Evolutionary conservation across 2,329 filamentous ascomycete species (phyloP).

Genomic region (Epichloe brachyelytri): DNA sequence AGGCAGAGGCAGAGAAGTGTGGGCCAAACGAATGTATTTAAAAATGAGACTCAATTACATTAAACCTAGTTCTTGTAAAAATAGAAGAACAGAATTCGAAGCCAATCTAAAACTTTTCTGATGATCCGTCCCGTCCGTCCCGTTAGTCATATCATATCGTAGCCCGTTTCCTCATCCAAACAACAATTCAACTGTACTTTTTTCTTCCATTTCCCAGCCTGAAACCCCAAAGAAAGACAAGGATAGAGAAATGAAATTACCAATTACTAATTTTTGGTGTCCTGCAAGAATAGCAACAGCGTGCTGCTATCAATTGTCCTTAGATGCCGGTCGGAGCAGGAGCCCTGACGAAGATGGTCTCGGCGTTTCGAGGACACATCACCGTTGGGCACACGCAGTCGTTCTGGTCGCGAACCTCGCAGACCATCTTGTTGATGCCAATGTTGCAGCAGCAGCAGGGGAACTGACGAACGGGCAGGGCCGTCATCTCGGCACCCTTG

Average conservation of each 20-base stretch:
- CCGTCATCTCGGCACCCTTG: neutral
- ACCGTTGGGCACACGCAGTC: constrained; percentile 12
- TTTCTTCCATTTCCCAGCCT: neutral
- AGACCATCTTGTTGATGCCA: constrained; percentile 9
- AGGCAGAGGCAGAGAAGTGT: neutral
- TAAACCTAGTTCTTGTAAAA: neutral
- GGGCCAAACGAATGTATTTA: neutral
- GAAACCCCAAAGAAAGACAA: neutral
- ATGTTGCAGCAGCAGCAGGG: constrained; percentile 14
- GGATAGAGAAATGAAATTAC: neutral
- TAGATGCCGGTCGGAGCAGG: neutral
- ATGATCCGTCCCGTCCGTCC: neutral
- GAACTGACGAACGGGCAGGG: neutral
- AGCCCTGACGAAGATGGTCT: neutral
- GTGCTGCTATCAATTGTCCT: neutral
- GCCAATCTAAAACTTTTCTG: neutral
- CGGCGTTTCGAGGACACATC: constrained; percentile 5
- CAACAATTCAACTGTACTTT: neutral
- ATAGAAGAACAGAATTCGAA: neutral
- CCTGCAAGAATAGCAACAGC: neutral
- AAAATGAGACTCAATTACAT: neutral
- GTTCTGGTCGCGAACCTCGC: constrained; percentile 7
- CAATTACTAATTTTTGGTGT: neutral
- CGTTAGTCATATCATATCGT: neutral
- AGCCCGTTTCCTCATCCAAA: neutral